Base-by-base conservation (phyloP, 1,284 basidiomycete species). In the Mycosarcoma maydis region DNA sequence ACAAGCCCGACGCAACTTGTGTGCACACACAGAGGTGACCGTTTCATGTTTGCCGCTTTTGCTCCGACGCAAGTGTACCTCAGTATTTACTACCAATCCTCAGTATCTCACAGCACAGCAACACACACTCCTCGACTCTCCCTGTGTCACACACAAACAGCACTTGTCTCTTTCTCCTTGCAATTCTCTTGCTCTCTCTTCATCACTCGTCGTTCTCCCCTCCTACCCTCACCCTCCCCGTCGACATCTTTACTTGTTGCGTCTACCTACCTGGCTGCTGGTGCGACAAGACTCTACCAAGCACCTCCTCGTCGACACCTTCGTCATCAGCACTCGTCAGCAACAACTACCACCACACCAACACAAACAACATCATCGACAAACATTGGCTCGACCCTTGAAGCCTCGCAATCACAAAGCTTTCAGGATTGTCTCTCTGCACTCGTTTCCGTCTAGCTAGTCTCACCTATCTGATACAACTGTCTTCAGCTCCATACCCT, bases 221-320 rank as follows among this genome's bases (percentile, higher is more conserved):
- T 34, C 33, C 43, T 36, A 45, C 42, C 34, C 43, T 44, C 42
- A 9, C n/a, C 29, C 32, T 26, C 23, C 11, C n/a, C 17, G 14
- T 11, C 24, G 6, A 17, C 23, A 17, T 17, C 22, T 9, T n/a
- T 26, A 6, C 27, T 20, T 16, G n/a, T 26, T 42, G 22, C 14
- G 23, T 19, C 24, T 29, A 10, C 17, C 9, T 5, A 30, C 27
- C 6, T 13, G 6, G 27, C 27, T 29, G 27, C 27, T 29, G 27
- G 27, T 13, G 33, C 16, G 16, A 34, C 2, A 13, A n/a, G 7
- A n/a, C 33, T 6, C 33, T n/a, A n/a, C n/a, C n/a, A n/a, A 34
- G 6, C 33, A n/a, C 33, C 33, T 4, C n/a, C n/a, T 29, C 32
- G 16, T 11, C 32, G 16, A 11, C 10, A 16, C 33, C 7, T n/a